A percentile compares a stretch with the other conserved stretches of the same genome.
These are phyloP conservation scores for Adansonia rubrostipa DNA, from an alignment of 441 rosid genomes.

Conservation along the genomic window DNA sequence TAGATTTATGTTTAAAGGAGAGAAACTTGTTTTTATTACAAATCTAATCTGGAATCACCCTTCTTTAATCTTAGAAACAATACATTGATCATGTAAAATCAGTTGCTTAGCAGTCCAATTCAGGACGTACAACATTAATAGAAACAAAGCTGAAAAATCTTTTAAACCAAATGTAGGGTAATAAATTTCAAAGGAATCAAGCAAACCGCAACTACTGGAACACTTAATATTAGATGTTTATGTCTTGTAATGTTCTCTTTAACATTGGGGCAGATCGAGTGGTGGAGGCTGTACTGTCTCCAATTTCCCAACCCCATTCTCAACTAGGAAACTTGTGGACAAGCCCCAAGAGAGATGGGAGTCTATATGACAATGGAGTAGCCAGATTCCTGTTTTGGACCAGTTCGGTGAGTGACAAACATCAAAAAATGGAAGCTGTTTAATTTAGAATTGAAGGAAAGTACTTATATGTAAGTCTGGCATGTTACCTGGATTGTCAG, in stretches of 20 bases:
- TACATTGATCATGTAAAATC: slow-evolving; percentile 6
- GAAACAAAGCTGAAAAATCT: not conserved
- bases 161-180: slow-evolving; percentile 7
- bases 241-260: slow-evolving; percentile 15
- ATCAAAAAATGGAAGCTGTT: not conserved
- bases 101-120: not conserved
- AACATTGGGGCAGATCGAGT: slow-evolving; percentile 68
- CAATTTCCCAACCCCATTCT: slow-evolving; percentile 59
- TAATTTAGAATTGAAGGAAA: not conserved
- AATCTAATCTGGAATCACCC: not conserved
- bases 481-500: slow-evolving; percentile 66
- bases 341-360: slow-evolving; percentile 59
- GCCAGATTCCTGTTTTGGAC: slow-evolving; percentile 58
- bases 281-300: slow-evolving; percentile 74
- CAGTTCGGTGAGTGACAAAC: slow-evolving; percentile 20
- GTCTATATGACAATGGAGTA: slow-evolving; percentile 77
- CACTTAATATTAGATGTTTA: not conserved
- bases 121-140: not conserved
- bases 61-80: slow-evolving; percentile 24
- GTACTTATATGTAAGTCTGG: not conserved
- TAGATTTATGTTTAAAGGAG: not conserved
- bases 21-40: not conserved
- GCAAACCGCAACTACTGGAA: slow-evolving; percentile 13
- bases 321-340: slow-evolving; percentile 60
- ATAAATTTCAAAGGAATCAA: not conserved